phyloP scores from a whole-genome alignment of 148 eudicot species.

The Beta vulgaris region DNA sequence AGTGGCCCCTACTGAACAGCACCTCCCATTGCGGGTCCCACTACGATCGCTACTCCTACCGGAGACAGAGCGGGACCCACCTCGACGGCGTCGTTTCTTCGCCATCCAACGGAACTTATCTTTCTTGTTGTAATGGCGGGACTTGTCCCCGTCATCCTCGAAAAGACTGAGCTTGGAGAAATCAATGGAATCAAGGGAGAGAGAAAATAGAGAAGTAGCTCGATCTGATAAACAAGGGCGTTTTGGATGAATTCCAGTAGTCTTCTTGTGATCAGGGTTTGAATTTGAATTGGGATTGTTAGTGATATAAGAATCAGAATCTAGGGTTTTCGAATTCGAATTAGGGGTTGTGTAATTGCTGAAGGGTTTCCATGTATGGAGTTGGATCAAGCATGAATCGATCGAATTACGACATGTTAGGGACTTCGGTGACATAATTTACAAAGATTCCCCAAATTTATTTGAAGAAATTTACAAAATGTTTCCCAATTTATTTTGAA shows the following conservation, averaged over 20 bases:
- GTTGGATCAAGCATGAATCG: slow-evolving; percentile 63
- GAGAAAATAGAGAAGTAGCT: slow-evolving; percentile 46
- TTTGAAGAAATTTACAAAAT: neutral
- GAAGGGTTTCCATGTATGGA: slow-evolving; percentile 71
- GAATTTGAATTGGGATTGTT: slow-evolving; percentile 23
- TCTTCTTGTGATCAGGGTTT: slow-evolving; percentile 27
- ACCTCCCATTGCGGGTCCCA: slow-evolving; percentile 51
- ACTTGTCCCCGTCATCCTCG: slow-evolving; percentile 43
- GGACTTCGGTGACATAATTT: slow-evolving; percentile 44
- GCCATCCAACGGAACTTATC: slow-evolving; percentile 48
- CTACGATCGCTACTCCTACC: slow-evolving; percentile 72
- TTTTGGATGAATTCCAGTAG: slow-evolving; percentile 36
- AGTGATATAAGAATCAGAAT: slow-evolving; percentile 34
- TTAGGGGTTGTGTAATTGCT: slow-evolving; percentile 44
- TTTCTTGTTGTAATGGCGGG: slow-evolving; percentile 16
- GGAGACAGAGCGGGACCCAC: slow-evolving; percentile 70
- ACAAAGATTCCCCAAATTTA: neutral
- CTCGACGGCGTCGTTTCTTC: slow-evolving; percentile 52
- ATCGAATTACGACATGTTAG: slow-evolving; percentile 48
- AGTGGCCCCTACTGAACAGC: slow-evolving; percentile 60
- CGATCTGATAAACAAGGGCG: slow-evolving; percentile 80
- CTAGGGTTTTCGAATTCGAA: slow-evolving; percentile 51
- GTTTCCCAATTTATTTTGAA: no score
- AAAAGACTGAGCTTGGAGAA: slow-evolving; percentile 69
- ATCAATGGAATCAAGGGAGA: slow-evolving; percentile 59